Percentiles rank a stretch among this genome's conserved stretches.
phyloP scores from a whole-genome alignment of 1,284 basidiomycete genomes.

The Fomitopsis pinicola region DNA sequence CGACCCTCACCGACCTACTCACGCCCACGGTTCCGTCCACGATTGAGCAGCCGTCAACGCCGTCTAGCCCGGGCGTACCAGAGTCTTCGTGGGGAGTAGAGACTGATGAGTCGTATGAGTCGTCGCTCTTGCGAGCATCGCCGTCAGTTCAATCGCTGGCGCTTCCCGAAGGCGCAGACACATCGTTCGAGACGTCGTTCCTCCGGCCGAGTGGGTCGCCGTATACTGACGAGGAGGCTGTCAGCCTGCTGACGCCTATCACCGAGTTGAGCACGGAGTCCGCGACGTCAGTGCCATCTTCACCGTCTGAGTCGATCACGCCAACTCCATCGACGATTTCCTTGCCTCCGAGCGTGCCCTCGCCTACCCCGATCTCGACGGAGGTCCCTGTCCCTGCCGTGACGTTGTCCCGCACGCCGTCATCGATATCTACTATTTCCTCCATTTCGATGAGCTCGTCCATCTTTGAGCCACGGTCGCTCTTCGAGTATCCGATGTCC shows the following conservation, averaged over 20 bases:
- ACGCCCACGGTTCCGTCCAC: slow-evolving; percentile 27
- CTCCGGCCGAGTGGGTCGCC: slow-evolving; percentile 34
- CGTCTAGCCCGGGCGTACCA: slow-evolving; percentile 34
- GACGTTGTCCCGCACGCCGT: slow-evolving; percentile 32
- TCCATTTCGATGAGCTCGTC: slow-evolving; percentile 36
- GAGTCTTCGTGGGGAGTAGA: slow-evolving; percentile 52
- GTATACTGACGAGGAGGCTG: slow-evolving; percentile 31
- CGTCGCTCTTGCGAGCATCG: slow-evolving; percentile 61
- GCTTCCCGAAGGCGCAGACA: slow-evolving; percentile 53
- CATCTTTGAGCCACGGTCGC: slow-evolving; percentile 31
- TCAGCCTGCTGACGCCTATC: slow-evolving; percentile 25
- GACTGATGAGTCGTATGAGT: slow-evolving; percentile 65
- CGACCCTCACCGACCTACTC: slow-evolving; percentile 27
- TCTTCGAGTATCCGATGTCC: slow-evolving; percentile 25
- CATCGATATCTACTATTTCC: slow-evolving; percentile 37
- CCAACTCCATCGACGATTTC: slow-evolving; percentile 25
- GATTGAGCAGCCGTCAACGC: slow-evolving; percentile 17
- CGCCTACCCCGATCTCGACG: slow-evolving; percentile 22
- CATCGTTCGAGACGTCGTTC: slow-evolving; percentile 53
- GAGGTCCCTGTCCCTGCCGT: slow-evolving; percentile 13
- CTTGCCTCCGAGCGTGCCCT: slow-evolving; percentile 24
- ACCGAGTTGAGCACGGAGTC: slow-evolving; percentile 32
- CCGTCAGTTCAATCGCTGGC: slow-evolving; percentile 57
- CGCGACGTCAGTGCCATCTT: slow-evolving; percentile 20
- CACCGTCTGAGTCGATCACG: slow-evolving; percentile 26